Evolutionary conservation across 352 stramenopile genomes (phyloP), one percentile per base, ranked within the genome.

Genomic region (Globisporangium rhizosaccharum): DNA sequence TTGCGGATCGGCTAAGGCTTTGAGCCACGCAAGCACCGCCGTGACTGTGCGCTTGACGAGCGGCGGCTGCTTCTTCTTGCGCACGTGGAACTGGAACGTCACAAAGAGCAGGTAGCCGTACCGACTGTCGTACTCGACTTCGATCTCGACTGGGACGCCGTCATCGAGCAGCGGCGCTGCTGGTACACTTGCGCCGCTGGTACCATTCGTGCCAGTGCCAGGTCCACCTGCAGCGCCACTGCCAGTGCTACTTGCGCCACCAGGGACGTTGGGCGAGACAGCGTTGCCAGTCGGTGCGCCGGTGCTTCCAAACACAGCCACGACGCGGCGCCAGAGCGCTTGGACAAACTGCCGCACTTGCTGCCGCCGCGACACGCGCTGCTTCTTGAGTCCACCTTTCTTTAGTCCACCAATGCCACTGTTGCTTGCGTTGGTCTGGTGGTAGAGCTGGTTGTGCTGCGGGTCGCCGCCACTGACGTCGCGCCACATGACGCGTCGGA

Each of bases 81-180:
- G 25, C 20, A 5, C 44, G 17, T 72, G 73, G 49, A 82, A 82
- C 41, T 70, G 71, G 59, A 86, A 80, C 23, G 61, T 77, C 46
- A 82, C 70, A 23, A 76, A 78, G n/a, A 82, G 69, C 41, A 85
- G 26, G 37, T 79, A 85, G 12, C 68, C 74, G 41, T 82, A 71
- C 25, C 73, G 72, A 56, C 73, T 81, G 54, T 87, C 59, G 59
- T 88, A 80, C 59, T 82, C 67, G 10, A 90, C 73, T 53, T 94
- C 86, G 6, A 98, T 76, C 51, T 81, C 72, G 14, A 96, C 87
- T 10, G 75, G 74, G 41, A 73, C 65, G 4, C 65, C 67, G 25
- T 55, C 56, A 2, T 72, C 59, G 9, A 44, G 37, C 17, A 74
- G 58, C 26, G 79, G 23, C 30, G 45, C 52, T 25, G 36, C 46